phyloP scores from a whole-genome alignment of 352 stramenopile species.

The Phytophthora citrophthora region DNA sequence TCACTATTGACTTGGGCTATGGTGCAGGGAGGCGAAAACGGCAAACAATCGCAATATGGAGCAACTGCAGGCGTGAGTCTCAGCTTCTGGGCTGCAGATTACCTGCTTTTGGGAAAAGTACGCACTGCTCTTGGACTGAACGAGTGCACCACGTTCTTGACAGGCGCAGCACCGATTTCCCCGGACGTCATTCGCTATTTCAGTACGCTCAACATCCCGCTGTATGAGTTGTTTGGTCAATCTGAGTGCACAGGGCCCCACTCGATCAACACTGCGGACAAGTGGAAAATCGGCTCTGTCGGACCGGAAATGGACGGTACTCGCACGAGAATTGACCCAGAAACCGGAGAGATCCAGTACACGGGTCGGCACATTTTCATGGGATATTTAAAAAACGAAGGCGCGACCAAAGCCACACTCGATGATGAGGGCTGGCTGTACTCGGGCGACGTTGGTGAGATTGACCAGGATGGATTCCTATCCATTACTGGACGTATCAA shows the following conservation, averaged over 20 bases:
- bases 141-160: conserved; percentile 83
- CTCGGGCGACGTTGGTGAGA: conserved; percentile 88
- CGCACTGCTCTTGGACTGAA: conserved; percentile 83
- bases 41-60: conserved; percentile 72
- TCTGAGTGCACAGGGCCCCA: conserved; percentile 91
- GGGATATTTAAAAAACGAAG: conserved; percentile 73
- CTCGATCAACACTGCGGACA: conserved; percentile 66
- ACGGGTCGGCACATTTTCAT: conserved; percentile 75
- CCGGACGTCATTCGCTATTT: conserved; percentile 87
- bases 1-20: conserved; percentile 88
- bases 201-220: conserved; percentile 92
- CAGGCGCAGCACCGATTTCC: conserved; percentile 75
- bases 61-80: conserved; percentile 52
- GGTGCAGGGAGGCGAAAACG: conserved; percentile 59
- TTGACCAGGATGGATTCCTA: conserved; percentile 91
- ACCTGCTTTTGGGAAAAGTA: conserved; percentile 84
- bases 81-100: conserved; percentile 85
- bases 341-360: conserved; percentile 68
- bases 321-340: conserved; percentile 52
- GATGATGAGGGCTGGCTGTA: conserved; percentile 89
- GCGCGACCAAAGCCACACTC: conserved; percentile 57
- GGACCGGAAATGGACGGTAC: conserved; percentile 68
- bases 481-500: conserved; percentile 94
- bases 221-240: conserved; percentile 93
- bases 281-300: conserved; percentile 90